Evolutionary conservation across 139 green algal species (phyloP).

Genomic region (Chlorella sorokiniana): DNA sequence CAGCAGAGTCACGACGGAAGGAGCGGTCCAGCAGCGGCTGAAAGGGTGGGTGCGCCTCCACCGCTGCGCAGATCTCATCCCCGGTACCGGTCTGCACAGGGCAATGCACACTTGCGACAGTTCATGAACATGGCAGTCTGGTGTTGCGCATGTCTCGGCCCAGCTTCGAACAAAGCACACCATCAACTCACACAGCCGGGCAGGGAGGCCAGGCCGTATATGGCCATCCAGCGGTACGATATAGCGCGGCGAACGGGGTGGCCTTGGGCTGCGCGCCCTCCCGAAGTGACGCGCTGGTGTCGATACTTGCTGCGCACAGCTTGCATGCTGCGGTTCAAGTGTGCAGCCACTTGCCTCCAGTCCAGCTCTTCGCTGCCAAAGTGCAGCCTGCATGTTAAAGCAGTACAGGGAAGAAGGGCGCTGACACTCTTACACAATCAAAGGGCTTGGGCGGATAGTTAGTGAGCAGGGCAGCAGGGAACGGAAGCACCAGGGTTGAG

Average conservation of each 20-base stretch:
- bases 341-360: background rate
- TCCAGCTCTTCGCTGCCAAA: background rate
- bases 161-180: background rate
- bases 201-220: conserved; percentile 1
- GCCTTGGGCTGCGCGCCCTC: background rate
- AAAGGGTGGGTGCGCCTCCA: conserved; percentile 8
- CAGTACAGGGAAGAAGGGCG: background rate
- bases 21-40: conserved; percentile 7
- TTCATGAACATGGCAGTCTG: too few relatives aligned
- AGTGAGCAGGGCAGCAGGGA: too few relatives aligned
- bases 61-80: background rate
- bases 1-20: background rate
- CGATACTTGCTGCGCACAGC: conserved; percentile 14
- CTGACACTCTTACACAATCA: background rate
- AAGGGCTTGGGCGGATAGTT: too few relatives aligned
- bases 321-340: background rate
- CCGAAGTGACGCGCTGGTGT: background rate
- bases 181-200: background rate
- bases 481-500: too few relatives aligned
- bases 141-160: background rate
- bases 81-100: background rate
- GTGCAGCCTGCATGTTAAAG: background rate
- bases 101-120: background rate
- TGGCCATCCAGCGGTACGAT: conserved; percentile 11
- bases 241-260: background rate